These are phyloP conservation scores for Flaveria floridana DNA, from an alignment of 140 eudicot species.

Conservation along the genomic window DNA sequence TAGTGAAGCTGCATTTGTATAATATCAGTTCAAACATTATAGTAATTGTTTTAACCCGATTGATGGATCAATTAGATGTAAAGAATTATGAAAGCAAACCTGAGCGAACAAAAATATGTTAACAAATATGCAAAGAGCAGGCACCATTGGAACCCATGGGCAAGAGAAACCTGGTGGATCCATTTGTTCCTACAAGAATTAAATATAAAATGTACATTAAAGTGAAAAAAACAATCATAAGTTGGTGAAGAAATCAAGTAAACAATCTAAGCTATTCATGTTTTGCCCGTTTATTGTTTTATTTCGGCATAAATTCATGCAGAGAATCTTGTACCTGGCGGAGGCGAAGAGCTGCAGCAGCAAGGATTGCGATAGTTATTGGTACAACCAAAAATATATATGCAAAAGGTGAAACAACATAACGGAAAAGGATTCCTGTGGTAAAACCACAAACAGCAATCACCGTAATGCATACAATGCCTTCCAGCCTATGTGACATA, in stretches of 20 bases:
- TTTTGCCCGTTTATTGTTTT: not conserved
- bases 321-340: constrained; percentile 45
- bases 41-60: not conserved
- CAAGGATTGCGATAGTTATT: constrained; percentile 43
- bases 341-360: constrained; percentile 56
- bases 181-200: constrained; percentile 48
- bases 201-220: constrained; percentile 6
- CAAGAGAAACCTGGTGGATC: constrained; percentile 77
- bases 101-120: constrained; percentile 89
- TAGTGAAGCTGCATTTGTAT: constrained; percentile 64
- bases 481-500: constrained; percentile 61
- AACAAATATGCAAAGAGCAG: constrained; percentile 74
- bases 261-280: not conserved
- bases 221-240: not conserved
- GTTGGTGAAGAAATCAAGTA: not conserved
- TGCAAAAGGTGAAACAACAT: constrained; percentile 44
- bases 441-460: constrained; percentile 70
- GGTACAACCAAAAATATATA: constrained; percentile 44
- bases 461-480: constrained; percentile 58
- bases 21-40: not conserved
- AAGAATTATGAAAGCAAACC: constrained; percentile 42
- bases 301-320: not conserved
- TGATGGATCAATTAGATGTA: not conserved
- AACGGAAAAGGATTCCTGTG: constrained; percentile 72
- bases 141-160: constrained; percentile 86